These are phyloP conservation scores for Didymella sp. DNA, from an alignment of 2,329 filamentous ascomycete species.

Conservation along the genomic window DNA sequence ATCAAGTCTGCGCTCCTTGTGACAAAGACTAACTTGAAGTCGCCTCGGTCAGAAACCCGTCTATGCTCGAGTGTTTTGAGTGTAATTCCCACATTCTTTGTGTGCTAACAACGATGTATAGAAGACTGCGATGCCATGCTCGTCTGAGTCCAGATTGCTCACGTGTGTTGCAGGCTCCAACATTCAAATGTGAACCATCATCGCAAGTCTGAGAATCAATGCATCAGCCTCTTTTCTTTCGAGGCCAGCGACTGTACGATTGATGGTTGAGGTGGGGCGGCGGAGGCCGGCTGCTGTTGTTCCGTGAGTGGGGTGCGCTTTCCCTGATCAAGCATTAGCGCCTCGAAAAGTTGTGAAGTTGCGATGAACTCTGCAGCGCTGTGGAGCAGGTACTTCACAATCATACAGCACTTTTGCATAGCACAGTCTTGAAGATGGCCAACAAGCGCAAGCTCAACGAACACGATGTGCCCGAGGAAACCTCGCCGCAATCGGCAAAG, in stretches of 20 bases:
- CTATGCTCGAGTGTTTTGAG: neutral
- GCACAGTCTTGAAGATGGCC: constrained; percentile 13
- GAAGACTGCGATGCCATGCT: neutral
- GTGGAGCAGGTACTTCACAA: constrained; percentile 11
- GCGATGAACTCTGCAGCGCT: constrained; percentile 19
- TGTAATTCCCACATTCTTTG: neutral
- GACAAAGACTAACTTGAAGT: neutral
- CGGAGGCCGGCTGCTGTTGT: constrained; percentile 1
- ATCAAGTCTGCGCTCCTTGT: neutral
- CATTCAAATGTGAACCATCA: neutral
- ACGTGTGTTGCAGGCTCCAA: neutral
- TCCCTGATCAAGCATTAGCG: constrained; percentile 18
- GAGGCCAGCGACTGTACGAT: neutral
- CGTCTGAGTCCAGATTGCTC: neutral
- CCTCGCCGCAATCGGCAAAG: constrained; percentile 23
- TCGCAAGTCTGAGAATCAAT: neutral
- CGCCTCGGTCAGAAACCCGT: neutral
- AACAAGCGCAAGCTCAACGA: constrained; percentile 60
- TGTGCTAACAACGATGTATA: neutral
- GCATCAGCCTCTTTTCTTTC: neutral
- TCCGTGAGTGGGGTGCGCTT: constrained; percentile 24
- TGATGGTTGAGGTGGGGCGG: neutral
- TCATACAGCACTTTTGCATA: neutral
- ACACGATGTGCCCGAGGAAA: constrained; percentile 54
- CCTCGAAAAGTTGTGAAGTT: constrained; percentile 32